A percentile compares a stretch with the other conserved stretches of the same genome.
These are phyloP conservation scores for Pichia nakasei DNA, from an alignment of 805 yeast genomes.

Conservation along the genomic window DNA sequence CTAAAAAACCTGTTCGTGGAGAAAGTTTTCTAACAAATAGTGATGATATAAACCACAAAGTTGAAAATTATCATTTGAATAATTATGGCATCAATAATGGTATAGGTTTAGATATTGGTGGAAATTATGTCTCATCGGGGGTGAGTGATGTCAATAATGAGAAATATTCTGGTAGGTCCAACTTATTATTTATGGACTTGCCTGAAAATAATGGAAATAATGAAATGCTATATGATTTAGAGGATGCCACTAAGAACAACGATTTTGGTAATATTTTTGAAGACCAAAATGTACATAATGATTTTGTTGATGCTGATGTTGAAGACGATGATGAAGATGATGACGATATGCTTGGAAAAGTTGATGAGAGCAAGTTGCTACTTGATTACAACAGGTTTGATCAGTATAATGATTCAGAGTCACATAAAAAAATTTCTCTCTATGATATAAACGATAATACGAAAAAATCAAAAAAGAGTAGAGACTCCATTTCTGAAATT, in stretches of 20 bases:
- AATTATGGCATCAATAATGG: too few relatives aligned
- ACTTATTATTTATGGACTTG: background rate
- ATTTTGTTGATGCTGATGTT: constrained; percentile 14
- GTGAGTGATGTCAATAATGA: background rate
- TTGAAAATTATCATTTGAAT: too few relatives aligned
- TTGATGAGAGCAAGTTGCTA: background rate
- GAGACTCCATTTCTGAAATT: background rate
- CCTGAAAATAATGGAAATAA: background rate
- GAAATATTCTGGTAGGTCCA: background rate
- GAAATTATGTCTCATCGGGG: too few relatives aligned
- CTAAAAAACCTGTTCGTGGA: too few relatives aligned
- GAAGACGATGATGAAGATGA: constrained; percentile 15
- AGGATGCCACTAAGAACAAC: background rate
- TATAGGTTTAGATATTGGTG: too few relatives aligned
- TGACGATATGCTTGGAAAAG: background rate
- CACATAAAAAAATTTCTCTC: too few relatives aligned
- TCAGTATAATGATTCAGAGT: too few relatives aligned
- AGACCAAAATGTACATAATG: background rate
- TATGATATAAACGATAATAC: background rate
- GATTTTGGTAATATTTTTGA: background rate
- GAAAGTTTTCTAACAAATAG: too few relatives aligned
- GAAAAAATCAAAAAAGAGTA: background rate
- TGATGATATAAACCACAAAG: too few relatives aligned
- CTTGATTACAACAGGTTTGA: background rate
- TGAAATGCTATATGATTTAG: background rate